These are phyloP conservation scores for Aspergillus candidus DNA, from an alignment of 2,329 filamentous ascomycete species.

Conservation along the genomic window DNA sequence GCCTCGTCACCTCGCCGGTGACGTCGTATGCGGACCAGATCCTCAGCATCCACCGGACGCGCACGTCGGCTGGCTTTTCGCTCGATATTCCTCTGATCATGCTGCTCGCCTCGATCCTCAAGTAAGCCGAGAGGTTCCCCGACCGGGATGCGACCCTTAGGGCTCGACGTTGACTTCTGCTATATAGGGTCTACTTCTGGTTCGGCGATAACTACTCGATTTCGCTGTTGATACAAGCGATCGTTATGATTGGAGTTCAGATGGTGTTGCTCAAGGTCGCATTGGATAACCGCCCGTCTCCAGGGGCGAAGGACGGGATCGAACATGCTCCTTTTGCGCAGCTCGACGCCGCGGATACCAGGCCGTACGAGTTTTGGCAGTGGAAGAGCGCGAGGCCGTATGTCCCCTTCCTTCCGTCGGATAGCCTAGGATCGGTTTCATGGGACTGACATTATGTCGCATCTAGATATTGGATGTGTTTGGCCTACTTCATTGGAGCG, in stretches of 20 bases:
- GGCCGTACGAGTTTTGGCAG: constrained; percentile 60
- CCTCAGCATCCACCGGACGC: constrained; percentile 55
- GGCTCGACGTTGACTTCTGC: not conserved
- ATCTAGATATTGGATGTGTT: constrained; percentile 51
- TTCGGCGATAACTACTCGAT: constrained; percentile 56
- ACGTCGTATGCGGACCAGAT: constrained; percentile 64
- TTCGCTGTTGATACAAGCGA: constrained; percentile 54
- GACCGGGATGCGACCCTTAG: constrained; percentile 1
- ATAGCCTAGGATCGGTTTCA: not conserved
- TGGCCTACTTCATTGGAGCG: constrained; percentile 47
- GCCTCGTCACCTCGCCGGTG: constrained; percentile 56
- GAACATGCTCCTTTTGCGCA: constrained; percentile 36
- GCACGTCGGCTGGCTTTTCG: constrained; percentile 58
- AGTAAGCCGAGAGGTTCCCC: constrained; percentile 36
- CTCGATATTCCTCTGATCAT: constrained; percentile 63
- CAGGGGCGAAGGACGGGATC: constrained; percentile 33
- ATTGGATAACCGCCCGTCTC: constrained; percentile 49
- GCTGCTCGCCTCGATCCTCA: constrained; percentile 59
- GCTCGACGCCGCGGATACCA: constrained; percentile 26
- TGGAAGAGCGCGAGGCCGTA: constrained; percentile 52
- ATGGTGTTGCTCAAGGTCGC: constrained; percentile 55
- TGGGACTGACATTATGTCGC: constrained; percentile 7
- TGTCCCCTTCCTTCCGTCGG: constrained; percentile 16
- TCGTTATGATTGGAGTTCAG: constrained; percentile 56
- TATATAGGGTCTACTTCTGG: constrained; percentile 57